Conservation (phyloP, 225 moss, liverwort and hornwort species). For the Neckera pumila region DNA sequence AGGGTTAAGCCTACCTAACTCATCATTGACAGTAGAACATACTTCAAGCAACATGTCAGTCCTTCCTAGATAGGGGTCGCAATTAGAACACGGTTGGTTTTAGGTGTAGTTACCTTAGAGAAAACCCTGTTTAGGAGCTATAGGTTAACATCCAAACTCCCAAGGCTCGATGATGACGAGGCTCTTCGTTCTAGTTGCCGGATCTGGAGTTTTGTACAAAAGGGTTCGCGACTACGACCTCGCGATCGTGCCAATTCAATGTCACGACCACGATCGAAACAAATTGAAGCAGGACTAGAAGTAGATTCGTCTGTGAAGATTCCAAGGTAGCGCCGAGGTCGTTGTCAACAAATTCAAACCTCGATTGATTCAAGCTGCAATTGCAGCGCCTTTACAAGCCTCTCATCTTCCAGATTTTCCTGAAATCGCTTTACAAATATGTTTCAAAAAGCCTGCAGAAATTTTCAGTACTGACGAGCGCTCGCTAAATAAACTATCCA, state of each 20-base stretch:
- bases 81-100: no score
- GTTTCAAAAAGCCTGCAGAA: no score
- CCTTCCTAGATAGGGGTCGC: no score
- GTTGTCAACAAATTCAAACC: not conserved
- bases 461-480: not conserved
- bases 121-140: not conserved
- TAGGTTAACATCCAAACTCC: not conserved
- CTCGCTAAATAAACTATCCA: not conserved
- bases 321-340: not conserved
- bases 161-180: no score
- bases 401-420: not conserved
- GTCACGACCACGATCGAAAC: not conserved
- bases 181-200: no score
- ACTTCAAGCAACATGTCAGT: no score
- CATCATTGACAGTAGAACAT: no score
- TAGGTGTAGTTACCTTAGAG: no score
- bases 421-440: not conserved
- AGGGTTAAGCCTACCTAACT: no score
- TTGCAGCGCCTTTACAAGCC: not conserved
- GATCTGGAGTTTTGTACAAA: no score
- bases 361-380: not conserved
- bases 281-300: not conserved
- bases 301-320: not conserved
- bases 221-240: no score
- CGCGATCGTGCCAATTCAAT: not conserved